These are phyloP conservation scores for Eucalyptus curtisii DNA, from an alignment of 345 rosid genomes.

Conservation along the genomic window DNA sequence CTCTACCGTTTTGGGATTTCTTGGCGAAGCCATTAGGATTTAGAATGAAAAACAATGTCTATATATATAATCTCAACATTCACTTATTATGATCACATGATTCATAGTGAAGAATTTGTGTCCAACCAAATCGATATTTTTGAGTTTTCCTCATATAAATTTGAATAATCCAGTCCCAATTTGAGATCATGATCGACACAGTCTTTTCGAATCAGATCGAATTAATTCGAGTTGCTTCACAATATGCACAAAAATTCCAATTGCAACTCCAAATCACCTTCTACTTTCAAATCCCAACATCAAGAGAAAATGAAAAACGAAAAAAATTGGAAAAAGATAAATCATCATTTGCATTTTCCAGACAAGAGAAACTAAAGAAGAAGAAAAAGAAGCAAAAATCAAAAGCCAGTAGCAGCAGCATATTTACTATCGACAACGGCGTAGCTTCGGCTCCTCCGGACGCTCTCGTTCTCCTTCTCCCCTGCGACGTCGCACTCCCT, in stretches of 20 bases:
- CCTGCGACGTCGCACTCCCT: neutral
- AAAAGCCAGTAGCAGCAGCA: neutral
- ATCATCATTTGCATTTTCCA: neutral
- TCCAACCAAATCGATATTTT: neutral
- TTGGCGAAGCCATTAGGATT: fast-evolving
- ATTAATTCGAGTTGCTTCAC: neutral
- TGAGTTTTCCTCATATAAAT: fast-evolving
- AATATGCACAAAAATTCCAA: neutral
- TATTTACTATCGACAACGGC: neutral
- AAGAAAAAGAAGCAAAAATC: neutral
- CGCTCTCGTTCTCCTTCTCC: neutral
- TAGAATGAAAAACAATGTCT: neutral
- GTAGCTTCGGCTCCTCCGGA: neutral
- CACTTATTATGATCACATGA: neutral
- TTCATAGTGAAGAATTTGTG: neutral
- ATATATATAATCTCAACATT: neutral
- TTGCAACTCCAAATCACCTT: neutral
- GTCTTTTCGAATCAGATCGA: neutral
- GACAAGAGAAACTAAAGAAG: neutral
- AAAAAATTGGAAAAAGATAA: neutral
- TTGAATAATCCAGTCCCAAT: fast-evolving
- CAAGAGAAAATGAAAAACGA: neutral
- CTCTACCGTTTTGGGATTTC: neutral
- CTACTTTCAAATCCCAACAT: neutral
- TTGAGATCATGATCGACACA: neutral